Evolutionary conservation across 805 yeast species (phyloP), one percentile per base, ranked within the genome.

Genomic region (Yarrowia divulgata): DNA sequence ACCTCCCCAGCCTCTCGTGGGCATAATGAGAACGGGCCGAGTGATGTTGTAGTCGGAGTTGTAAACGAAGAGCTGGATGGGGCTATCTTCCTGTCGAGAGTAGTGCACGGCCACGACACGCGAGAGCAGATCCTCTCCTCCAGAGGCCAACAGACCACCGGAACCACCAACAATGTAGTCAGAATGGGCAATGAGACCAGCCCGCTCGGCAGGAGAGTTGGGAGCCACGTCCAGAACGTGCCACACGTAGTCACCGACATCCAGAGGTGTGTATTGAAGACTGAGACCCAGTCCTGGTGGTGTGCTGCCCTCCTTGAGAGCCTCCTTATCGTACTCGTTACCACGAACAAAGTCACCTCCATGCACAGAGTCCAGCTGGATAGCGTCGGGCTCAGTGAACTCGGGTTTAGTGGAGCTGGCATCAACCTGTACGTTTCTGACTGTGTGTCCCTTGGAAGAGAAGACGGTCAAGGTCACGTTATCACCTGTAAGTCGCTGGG

Each of bases 81-180:
- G 71, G 13, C 67, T 63, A 45, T 72, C 70, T 8, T 71, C 69
- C 32, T 68, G 64, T 8, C 63, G 58, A 7, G 70, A 63, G 29
- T 48, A 68, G 42, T 63, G 67, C 7, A 57, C 57, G 8, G 88
- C 83, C 55, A 92, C 83, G 1, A 91, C 88, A 42, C 88, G 83
- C 2, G 92, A 88, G 67, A 93, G 79, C 37, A 91, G 78, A 35
- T 89, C 87, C 78, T 93, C 97, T 13, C 97, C 97, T 10, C 97
- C 98, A 0, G 90, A 87, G 2, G 91, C 88, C 69, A 94, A 81
- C 48, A 91, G 80, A 0, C 98, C 98, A 72, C 91, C 95, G 69
- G 90, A 90, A 16, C 93, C 89, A 7, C 96, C 97, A 63, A 94
- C 87, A 60, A 94, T 88, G 76, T 91, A 94, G 77, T 94, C 99